phyloP scores from a whole-genome alignment of 2,329 filamentous ascomycete species.

The Daldinia eschscholtzii region DNA sequence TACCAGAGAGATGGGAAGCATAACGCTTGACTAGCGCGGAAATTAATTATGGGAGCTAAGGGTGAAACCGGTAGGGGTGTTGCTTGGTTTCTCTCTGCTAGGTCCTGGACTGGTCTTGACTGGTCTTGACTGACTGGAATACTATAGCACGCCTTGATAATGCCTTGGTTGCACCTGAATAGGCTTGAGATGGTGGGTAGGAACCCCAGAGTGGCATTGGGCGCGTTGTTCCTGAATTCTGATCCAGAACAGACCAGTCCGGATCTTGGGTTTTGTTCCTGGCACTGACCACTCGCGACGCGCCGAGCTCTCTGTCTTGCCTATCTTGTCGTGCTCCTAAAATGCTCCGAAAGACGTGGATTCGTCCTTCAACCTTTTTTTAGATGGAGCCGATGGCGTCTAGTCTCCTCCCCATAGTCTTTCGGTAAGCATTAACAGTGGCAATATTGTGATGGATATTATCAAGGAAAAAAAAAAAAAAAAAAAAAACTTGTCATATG shows the following conservation, averaged over 20 bases:
- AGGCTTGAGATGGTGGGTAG: conserved; percentile 4
- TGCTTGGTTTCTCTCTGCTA: neutral
- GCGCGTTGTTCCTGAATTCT: conserved; percentile 13
- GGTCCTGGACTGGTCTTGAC: neutral
- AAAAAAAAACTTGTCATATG: conserved; percentile 3
- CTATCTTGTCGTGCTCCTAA: conserved; percentile 12
- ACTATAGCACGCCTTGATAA: neutral
- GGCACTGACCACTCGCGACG: neutral
- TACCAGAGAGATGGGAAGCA: conserved; percentile 41
- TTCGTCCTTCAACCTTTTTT: neutral
- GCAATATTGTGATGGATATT: conserved; percentile 8
- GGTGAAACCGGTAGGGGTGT: conserved; percentile 40
- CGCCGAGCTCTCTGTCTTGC: conserved; percentile 8
- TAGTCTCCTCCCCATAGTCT: neutral
- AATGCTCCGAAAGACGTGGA: conserved; percentile 9
- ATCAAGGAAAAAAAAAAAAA: neutral
- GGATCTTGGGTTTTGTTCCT: neutral
- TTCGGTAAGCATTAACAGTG: conserved; percentile 7
- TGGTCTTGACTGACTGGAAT: conserved; percentile 1
- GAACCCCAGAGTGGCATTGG: conserved; percentile 9
- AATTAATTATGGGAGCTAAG: conserved; percentile 43
- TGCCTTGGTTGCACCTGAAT: neutral
- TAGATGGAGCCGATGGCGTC: conserved; percentile 9
- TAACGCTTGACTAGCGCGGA: conserved; percentile 34
- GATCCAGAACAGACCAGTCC: conserved; percentile 5